phyloP scores from a whole-genome alignment of 192 early-diverging fungal species.

The Backusella morwellensis region DNA sequence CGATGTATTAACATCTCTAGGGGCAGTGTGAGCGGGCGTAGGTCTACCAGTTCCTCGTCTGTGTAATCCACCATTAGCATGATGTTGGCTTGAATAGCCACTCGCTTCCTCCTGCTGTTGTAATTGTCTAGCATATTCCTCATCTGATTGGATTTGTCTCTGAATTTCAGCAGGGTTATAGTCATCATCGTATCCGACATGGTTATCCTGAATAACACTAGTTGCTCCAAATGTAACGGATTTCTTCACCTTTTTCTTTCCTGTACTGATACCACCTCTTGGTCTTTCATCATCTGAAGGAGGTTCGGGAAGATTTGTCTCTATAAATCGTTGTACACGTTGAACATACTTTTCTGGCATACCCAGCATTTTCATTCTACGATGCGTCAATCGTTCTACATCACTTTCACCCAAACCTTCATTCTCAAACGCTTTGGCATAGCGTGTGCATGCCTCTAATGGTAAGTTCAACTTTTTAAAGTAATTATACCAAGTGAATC shows the following conservation, averaged over 20 bases:
- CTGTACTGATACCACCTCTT: not conserved
- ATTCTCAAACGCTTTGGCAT: slow-evolving; percentile 80
- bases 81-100: slow-evolving; percentile 8
- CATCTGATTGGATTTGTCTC: slow-evolving; percentile 75
- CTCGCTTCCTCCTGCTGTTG: slow-evolving; percentile 69
- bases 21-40: slow-evolving; percentile 46
- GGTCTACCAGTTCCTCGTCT: slow-evolving; percentile 40
- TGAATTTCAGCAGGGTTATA: slow-evolving; percentile 11
- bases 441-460: slow-evolving; percentile 68
- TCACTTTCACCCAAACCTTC: slow-evolving; percentile 77
- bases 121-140: slow-evolving; percentile 80
- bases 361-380: slow-evolving; percentile 75
- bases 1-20: slow-evolving; percentile 45
- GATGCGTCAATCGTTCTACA: slow-evolving; percentile 72
- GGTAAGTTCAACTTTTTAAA: slow-evolving; percentile 76
- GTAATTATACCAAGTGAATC: slow-evolving; percentile 80
- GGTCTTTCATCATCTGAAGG: slow-evolving; percentile 38
- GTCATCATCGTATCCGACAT: slow-evolving; percentile 28
- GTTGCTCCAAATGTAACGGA: slow-evolving; percentile 33
- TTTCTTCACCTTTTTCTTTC: slow-evolving; percentile 37
- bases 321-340: slow-evolving; percentile 64
- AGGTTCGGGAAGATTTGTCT: slow-evolving; percentile 47
- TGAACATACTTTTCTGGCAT: slow-evolving; percentile 84
- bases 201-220: slow-evolving; percentile 29
- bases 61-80: slow-evolving; percentile 10